phyloP scores from a whole-genome alignment of 495 filamentous ascomycete species.

The Annulohypoxylon moriforme region DNA sequence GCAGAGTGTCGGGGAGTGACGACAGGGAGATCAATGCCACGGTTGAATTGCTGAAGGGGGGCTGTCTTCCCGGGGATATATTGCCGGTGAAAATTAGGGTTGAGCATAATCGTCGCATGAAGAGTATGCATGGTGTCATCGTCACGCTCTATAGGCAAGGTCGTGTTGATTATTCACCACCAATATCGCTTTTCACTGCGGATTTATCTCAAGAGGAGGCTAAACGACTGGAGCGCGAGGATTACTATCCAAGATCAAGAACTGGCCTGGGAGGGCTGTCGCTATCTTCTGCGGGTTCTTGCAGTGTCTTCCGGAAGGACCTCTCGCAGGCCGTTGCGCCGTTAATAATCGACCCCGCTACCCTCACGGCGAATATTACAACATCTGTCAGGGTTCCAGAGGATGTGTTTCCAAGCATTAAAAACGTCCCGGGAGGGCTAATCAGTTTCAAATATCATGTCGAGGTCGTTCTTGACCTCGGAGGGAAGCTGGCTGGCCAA shows the following conservation, averaged over 20 bases:
- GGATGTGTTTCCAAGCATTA: constrained; percentile 92
- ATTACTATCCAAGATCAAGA: constrained; percentile 79
- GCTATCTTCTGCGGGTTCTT: constrained; percentile 80
- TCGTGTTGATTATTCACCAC: constrained; percentile 87
- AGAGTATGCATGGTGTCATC: constrained; percentile 91
- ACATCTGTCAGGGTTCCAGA: constrained; percentile 87
- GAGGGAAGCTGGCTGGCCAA: constrained; percentile 79
- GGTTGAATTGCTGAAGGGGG: constrained; percentile 83
- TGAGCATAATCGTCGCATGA: constrained; percentile 85
- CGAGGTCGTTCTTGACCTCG: constrained; percentile 90
- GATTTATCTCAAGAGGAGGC: constrained; percentile 71
- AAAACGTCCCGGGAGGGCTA: constrained; percentile 85
- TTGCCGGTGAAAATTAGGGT: constrained; percentile 83
- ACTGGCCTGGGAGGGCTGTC: constrained; percentile 84
- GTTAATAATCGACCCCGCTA: constrained; percentile 82
- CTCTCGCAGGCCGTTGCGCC: constrained; percentile 87
- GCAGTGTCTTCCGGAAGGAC: constrained; percentile 92
- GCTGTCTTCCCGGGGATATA: constrained; percentile 86
- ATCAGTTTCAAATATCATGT: constrained; percentile 94
- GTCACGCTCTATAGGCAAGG: constrained; percentile 92
- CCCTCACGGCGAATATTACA: constrained; percentile 79
- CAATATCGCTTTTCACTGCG: constrained; percentile 64
- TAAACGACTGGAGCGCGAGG: constrained; percentile 73
- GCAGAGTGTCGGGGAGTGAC: constrained; percentile 46
- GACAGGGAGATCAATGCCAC: constrained; percentile 85